Base-by-base conservation (phyloP, 2,329 filamentous ascomycete species). In the Rhinocladiella similis region DNA sequence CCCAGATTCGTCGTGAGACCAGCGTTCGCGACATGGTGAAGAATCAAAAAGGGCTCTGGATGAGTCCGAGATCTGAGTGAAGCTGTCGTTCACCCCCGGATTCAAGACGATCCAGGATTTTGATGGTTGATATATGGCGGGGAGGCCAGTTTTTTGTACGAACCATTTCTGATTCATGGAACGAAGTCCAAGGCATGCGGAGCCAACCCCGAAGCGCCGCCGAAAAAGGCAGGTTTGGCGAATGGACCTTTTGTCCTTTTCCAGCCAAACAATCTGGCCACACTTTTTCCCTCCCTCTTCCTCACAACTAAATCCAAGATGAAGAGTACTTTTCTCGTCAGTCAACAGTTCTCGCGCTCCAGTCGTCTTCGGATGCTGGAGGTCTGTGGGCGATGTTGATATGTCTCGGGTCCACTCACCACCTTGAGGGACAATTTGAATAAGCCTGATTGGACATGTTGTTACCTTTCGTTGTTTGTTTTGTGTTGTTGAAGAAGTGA, bases 301-400 rank as follows among this genome's bases (percentile, higher is more conserved):
- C 51, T 63, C 60, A 66, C 63, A 65, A 66, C 64, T 66, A 66
- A 66, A 65, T 61, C 62, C 58, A 62, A 64, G 60, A 64, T 61
- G 64, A 66, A 61, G 64, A 64, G 63, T 14, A 56, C 58, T 53
- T 62, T 16, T 55, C 29, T 56, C 53, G 57, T 56, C 62, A 49
- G 56, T 56, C 46, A 47, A 16, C 62, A 64, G 62, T 52, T 57
- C 63, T 59, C 63, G 61, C 63, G 59, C 63, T 63, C 50, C 38
- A 39, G 57, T 29, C 43, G 19, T 42, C 38, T 41, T 41, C n/a
- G 38, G 12, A 19, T 13, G 58, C 47, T 52, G 53, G 59, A 60
- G 62, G 64, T 58, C 57, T 65, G 64, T 66, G 64, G 64, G 64
- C 62, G 59, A 60, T 66, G 64, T 56, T 66, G 64, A 63, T 27